A percentile compares a stretch with the other conserved stretches of the same genome.
These are phyloP conservation scores for Talaromyces islandicus DNA, from an alignment of 2,329 filamentous ascomycete species.

Conservation along the genomic window DNA sequence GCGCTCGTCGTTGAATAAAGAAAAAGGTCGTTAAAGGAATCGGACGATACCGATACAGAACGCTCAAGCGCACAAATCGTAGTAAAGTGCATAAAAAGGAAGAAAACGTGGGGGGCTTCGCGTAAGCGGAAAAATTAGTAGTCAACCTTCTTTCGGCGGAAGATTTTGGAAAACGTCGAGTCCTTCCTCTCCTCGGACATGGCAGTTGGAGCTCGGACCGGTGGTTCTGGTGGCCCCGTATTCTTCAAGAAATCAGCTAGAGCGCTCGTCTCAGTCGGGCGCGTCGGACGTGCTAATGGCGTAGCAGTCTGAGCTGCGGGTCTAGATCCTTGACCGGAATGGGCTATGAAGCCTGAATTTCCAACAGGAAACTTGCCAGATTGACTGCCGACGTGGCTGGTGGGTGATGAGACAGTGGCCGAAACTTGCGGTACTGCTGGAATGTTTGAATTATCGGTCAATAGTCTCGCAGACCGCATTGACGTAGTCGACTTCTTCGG, in stretches of 20 bases:
- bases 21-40: not conserved
- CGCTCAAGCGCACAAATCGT: constrained; percentile 4
- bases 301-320: constrained; percentile 13
- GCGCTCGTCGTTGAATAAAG: not conserved
- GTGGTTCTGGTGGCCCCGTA: constrained; percentile 55
- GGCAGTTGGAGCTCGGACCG: constrained; percentile 10
- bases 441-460: constrained; percentile 11
- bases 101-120: constrained; percentile 3
- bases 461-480: constrained; percentile 18
- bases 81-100: constrained; percentile 2
- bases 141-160: constrained; percentile 22
- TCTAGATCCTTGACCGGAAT: constrained; percentile 31
- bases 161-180: constrained; percentile 19
- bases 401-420: not conserved
- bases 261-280: constrained; percentile 52
- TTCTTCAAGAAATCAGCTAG: constrained; percentile 67
- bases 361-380: constrained; percentile 20
- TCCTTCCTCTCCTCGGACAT: constrained; percentile 13
- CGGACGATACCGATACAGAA: not conserved
- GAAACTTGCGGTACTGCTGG: constrained; percentile 1
- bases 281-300: not conserved
- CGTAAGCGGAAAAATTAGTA: constrained; percentile 5
- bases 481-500: constrained; percentile 28
- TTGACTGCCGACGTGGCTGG: not conserved
- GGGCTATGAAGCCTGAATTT: constrained; percentile 32